Conservation (phyloP, 257 asterid genomes). For the Petunia axillaris region DNA sequence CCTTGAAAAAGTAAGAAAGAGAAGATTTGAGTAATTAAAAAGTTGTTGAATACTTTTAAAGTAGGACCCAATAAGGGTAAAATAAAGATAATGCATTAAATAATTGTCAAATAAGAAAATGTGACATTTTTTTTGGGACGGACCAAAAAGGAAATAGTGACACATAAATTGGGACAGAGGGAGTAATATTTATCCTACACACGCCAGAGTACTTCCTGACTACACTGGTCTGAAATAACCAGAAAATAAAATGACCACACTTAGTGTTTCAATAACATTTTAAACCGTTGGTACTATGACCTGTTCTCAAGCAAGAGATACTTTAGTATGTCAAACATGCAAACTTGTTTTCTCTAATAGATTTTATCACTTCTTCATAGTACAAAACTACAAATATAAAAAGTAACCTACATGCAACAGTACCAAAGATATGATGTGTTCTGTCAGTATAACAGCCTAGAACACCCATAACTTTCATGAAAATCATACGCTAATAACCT, state of each 20-base stretch:
- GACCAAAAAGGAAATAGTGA: too few relatives aligned
- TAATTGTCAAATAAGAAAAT: too few relatives aligned
- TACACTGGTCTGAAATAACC: constrained; percentile 11
- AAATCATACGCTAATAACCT: constrained; percentile 13
- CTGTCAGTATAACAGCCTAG: background rate
- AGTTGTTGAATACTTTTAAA: too few relatives aligned
- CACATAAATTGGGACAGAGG: too few relatives aligned
- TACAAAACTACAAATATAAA: background rate
- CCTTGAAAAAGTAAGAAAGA: too few relatives aligned
- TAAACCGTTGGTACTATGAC: background rate
- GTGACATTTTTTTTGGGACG: too few relatives aligned
- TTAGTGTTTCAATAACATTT: constrained; percentile 5
- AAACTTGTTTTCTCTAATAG: background rate
- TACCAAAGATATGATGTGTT: background rate
- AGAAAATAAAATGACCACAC: constrained; percentile 14
- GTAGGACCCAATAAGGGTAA: too few relatives aligned
- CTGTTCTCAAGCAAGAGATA: constrained; percentile 10
- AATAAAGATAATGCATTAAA: too few relatives aligned
- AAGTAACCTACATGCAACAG: constrained; percentile 13
- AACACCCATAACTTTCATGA: constrained; percentile 17
- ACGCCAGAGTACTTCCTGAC: background rate
- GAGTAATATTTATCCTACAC: background rate
- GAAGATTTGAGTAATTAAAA: too few relatives aligned
- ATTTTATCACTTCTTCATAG: background rate
- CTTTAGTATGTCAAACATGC: background rate